Base-by-base conservation (phyloP, 2,329 filamentous ascomycete species). In the Penicillium sp. region DNA sequence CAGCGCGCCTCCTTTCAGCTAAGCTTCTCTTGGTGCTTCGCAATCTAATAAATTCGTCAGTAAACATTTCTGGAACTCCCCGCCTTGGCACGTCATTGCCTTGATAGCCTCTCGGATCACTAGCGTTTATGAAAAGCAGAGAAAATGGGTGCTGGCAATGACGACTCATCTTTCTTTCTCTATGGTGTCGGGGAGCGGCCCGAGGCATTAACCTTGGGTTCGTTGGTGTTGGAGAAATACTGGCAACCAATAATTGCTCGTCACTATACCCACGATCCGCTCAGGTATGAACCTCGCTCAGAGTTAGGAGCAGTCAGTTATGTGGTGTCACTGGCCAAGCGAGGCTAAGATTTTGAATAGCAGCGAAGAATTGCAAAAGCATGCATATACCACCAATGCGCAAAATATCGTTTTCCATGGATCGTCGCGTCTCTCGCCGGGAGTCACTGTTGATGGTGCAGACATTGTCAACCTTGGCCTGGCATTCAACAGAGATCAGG, bases 161-260 rank as follows among this genome's bases (percentile, higher is more conserved):
- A 60, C 28, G 59, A 61, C 33, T 55, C 55, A 12, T 59, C 58
- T 11, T 61, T 61, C 47, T 60, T 55, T 34, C 52, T 61, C 2
- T 61, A 60, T 41, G 59, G 59, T 28, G 45, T 61, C 29, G 59
- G 59, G 43, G 59, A 60, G 43, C 56, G 51, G 36, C 58, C 59
- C 35, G 59, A 60, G 13, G 59, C 59, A 4, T 29, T 61, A 29
- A 61, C 59, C 4, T 50, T 61, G 27, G 59, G 59, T 29, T 58
- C 57, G 4, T 39, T 61, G 39, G 56, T 61, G 27, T 43, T 61
- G 44, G 59, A 61, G 38, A 57, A 57, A 44, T 61, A 61, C 36
- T 61, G 59, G 59, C 45, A 58, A 43, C 59, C 59, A 42, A 54
- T 59, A 49, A 52, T 50, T 53, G 59, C 59, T 18, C 56, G 59